These are phyloP conservation scores for Phytophthora ohioensis DNA, from an alignment of 352 stramenopile species.

Conservation along the genomic window DNA sequence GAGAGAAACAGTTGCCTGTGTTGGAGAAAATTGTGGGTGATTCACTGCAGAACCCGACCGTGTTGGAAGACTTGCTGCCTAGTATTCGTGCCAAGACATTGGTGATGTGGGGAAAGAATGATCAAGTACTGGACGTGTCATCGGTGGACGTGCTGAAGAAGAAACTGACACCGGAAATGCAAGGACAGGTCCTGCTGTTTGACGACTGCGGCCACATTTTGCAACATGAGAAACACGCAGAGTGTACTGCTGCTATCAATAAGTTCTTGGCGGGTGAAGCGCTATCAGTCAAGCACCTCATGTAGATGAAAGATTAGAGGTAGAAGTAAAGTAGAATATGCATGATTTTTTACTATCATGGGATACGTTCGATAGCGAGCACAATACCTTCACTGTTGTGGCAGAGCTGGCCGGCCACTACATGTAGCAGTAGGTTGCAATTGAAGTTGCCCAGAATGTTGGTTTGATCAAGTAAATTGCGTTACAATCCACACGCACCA, in stretches of 20 bases:
- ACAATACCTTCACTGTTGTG: no score
- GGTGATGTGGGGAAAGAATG: slow-evolving; percentile 79
- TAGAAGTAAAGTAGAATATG: slow-evolving; percentile 20
- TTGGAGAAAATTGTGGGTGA: slow-evolving; percentile 71
- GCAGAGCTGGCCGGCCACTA: no score
- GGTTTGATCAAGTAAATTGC: no score
- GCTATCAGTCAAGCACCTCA: slow-evolving; percentile 24
- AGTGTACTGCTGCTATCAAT: slow-evolving; percentile 72
- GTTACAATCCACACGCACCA: no score
- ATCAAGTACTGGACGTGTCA: slow-evolving; percentile 75
- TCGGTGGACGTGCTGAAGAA: slow-evolving; percentile 67
- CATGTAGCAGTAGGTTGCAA: no score
- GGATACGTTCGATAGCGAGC: no score
- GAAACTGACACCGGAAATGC: slow-evolving; percentile 47
- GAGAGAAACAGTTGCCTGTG: slow-evolving; percentile 62
- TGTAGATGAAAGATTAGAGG: slow-evolving; percentile 5
- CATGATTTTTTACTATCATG: neutral
- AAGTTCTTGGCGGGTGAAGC: slow-evolving; percentile 50
- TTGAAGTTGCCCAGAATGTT: no score
- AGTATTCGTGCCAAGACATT: slow-evolving; percentile 63
- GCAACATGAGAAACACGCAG: slow-evolving; percentile 69
- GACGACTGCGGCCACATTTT: slow-evolving; percentile 75
- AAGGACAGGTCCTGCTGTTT: slow-evolving; percentile 58
- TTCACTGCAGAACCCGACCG: slow-evolving; percentile 57
- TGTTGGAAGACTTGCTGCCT: slow-evolving; percentile 71